Base-by-base conservation (phyloP, 371 early-diverging fungal genomes). In the Basidiobolus heterosporus region DNA sequence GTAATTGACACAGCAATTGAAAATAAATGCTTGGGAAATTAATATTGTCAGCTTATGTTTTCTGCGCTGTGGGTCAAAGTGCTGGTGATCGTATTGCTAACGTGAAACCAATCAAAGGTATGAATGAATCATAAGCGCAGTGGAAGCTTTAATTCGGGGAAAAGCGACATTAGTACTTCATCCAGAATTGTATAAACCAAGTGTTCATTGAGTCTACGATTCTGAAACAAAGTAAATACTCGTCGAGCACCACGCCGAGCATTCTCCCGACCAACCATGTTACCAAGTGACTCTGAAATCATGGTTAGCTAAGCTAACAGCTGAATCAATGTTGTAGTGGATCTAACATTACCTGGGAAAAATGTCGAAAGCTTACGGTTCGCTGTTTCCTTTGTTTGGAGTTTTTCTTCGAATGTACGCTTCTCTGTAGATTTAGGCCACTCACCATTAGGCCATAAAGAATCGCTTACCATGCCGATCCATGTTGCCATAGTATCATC, bases 211-310 rank as follows among this genome's bases (percentile, higher is more conserved):
- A 88, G 57, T n/a, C 74, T 47, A 19, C 69, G 69, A 46, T 79
- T 72, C 60, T 91, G 92, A 45, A 89, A 67, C 1, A 82, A 67
- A 20, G 71, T 73, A 51, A 81, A 72, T 7, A 87, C 56, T 23
- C 82, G 59, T 21, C 69, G 47, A 0, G 91, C 87, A 6, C 91
- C 92, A 22, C 74, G 66, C 11, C 73, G 58, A 0, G 90, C 85
- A 52, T 91, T 91, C 48, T 78, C 75, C 42, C 75, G 64, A 2
- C 92, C 92, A 0, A 90, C 86, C 71, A 88, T 74, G 44, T 64
- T 73, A 1, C 84, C 88, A 21, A 89, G 49, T 36, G 81, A 42
- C 41, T 84, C 78, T 49, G 70, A 62, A 35, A 59, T 41, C 14
- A 36, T 2, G 15, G 16, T 23, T 9, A 9, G 30, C n/a, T n/a